Evolutionary conservation across 2,329 filamentous ascomycete species (phyloP), one percentile per base, ranked within the genome.

Genomic region (Calonectria pseudoreteaudii): DNA sequence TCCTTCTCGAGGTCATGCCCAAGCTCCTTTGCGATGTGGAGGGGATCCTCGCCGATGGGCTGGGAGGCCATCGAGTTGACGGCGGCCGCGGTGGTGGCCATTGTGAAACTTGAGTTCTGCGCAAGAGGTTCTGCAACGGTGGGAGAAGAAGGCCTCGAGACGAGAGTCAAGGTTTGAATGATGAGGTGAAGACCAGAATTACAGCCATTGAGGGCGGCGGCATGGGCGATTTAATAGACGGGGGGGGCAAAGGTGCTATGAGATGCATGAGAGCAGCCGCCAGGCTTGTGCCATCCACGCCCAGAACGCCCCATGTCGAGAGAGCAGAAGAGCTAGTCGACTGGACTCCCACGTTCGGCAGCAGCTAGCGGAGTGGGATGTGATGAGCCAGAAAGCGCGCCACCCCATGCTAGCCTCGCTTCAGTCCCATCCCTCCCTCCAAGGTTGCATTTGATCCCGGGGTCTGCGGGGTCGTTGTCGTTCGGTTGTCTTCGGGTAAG

Each of bases 361-460:
- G 31, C 16, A 56, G 26, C 31, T 47, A 62, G 36, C 68, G 10
- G 49, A 38, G 53, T 52, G 34, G 68, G 68, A 64, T 64, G 23
- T 41, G 53, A 38, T 30, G 53, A 50, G 47, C 65, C 52, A 52
- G 31, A 62, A 69, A 62, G 41, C 67, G 30, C 66, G 66, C 66
- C 66, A 69, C 66, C 53, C 23, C 26, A 36, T 50, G 41, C 28
- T 52, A 30, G 16, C 23, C 41, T 62, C 30, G 31, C 38, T 69
- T 28, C 41, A 65, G 8, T 14, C 38, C 38, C 38, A 18, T 53
- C 23, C 26, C 23, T 65, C 58, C 23, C 38, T 38, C 44, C 13
- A 70, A 52, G 56, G 67, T 70, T 64, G 52, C 67, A 70, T 70
- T 38, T 52, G 16, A 38, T 68, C 36, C 67, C 34, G 62, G 67